phyloP scores from a whole-genome alignment of 2,329 filamentous ascomycete species.

The Scopulariopsis brevicaulis region DNA sequence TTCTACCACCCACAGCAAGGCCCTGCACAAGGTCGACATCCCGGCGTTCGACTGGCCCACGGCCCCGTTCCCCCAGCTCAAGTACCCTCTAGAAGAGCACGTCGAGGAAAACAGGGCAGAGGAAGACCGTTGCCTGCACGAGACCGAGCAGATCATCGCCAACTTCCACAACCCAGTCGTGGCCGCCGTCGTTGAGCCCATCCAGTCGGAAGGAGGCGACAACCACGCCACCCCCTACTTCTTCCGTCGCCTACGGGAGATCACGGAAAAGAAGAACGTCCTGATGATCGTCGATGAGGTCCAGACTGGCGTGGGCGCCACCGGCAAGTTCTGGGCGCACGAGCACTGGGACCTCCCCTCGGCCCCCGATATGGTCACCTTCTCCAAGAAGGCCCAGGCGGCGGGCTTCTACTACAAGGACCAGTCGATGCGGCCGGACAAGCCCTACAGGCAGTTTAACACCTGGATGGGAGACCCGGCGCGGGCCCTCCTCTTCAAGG shows the following conservation, averaged over 20 bases:
- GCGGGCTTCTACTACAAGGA: conserved; percentile 76
- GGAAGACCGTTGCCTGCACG: conserved; percentile 60
- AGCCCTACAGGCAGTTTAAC: conserved; percentile 78
- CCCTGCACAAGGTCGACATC: conserved; percentile 91
- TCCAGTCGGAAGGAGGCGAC: conserved; percentile 75
- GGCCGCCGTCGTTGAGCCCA: conserved; percentile 65
- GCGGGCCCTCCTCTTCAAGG: conserved; percentile 64
- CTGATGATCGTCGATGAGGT: conserved; percentile 77
- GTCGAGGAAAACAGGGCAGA: conserved; percentile 52
- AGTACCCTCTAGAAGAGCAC: conserved; percentile 77
- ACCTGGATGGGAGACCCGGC: conserved; percentile 81
- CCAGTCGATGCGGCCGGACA: conserved; percentile 62
- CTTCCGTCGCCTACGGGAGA: conserved; percentile 62
- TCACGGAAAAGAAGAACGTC: conserved; percentile 59
- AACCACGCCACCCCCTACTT: conserved; percentile 72
- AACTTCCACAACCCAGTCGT: conserved; percentile 58
- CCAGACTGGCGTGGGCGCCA: conserved; percentile 72
- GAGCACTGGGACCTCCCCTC: conserved; percentile 66
- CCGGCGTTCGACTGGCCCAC: conserved; percentile 93
- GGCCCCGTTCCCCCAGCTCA: conserved; percentile 72
- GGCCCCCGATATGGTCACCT: conserved; percentile 75
- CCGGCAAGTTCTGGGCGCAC: conserved; percentile 78
- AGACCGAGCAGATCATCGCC: conserved; percentile 61
- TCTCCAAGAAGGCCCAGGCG: conserved; percentile 78
- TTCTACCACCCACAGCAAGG: conserved; percentile 83